Evolutionary conservation across 805 yeast species (phyloP), one percentile per base, ranked within the genome.

Genomic region (Myxozyma neglecta): DNA sequence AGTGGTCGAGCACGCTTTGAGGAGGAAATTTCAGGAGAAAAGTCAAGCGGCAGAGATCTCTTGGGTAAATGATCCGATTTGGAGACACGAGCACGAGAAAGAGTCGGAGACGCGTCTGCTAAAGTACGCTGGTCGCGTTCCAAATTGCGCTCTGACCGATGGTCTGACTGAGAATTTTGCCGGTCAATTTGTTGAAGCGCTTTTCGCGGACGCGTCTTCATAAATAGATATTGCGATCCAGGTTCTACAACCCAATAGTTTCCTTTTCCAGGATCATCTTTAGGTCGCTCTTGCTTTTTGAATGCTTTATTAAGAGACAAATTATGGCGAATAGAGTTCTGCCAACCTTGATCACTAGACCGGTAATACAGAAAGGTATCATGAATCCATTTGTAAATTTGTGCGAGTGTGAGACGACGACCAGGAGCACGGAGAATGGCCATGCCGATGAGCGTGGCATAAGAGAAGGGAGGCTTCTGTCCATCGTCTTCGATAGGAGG

Each of bases 241-340:
- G 83, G 78, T 64, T 86, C 89, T 55, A 93, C 88, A 69, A 87
- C 85, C 99, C 99, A 93, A 74, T 87, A 93, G 76, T 92, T 97
- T 37, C 94, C 94, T 70, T 78, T 78, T 6, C 81, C 81, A 4
- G 81, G 80, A 47, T 76, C 80, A 46, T 69, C 71, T 68, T 88
- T 87, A 11, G 97, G 92, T 73, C 92, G 88, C 68, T 89, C 96
- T 24, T 94, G 87, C 75, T 93, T 93, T 53, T 88, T 81, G 72
- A 93, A 93, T 0, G 97, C 97, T 72, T 94, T 94, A 75, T 93
- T 94, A 69, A 93, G 80, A 11, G 97, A 90, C 36, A 93, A 78
- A 68, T 94, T 93, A 75, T 93, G 99, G 64, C 99, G 85, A 65
- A 93, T 94, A 39, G 97, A 92, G 76, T 93, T 93, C 75, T 93